These are phyloP conservation scores for Globisporangium solare DNA, from an alignment of 352 stramenopile species.

Conservation along the genomic window DNA sequence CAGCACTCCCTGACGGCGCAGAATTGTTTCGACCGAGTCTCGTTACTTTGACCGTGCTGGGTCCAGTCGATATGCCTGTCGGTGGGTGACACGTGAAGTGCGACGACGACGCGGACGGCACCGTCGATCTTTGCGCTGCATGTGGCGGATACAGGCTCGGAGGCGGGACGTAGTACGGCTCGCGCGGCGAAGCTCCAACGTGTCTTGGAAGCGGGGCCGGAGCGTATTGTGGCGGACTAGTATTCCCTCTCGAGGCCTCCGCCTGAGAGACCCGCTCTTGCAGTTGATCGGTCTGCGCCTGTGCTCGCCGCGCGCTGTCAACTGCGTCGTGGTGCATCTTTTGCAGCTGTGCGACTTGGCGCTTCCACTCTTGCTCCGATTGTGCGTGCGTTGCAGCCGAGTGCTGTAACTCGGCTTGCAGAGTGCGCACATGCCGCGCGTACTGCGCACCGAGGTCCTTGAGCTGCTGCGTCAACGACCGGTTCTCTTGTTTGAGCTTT, in stretches of 20 bases:
- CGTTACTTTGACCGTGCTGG: constrained; percentile 1
- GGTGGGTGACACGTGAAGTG: constrained; percentile 6
- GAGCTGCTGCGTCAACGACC: constrained; percentile 8
- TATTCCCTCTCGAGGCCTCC: not conserved
- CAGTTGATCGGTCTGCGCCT: constrained; percentile 2
- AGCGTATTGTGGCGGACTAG: not conserved
- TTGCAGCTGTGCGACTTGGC: not conserved
- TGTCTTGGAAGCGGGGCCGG: not conserved
- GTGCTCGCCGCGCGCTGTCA: not conserved
- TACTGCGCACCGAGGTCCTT: not conserved
- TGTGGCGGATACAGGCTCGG: not conserved
- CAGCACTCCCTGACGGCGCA: not conserved
- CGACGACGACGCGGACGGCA: not conserved
- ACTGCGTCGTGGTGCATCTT: not conserved
- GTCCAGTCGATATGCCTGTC: not conserved
- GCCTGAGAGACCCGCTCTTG: constrained; percentile 4
- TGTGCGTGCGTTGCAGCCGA: not conserved
- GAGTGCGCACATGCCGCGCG: constrained; percentile 2
- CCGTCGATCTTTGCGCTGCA: constrained; percentile 4
- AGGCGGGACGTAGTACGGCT: no score
- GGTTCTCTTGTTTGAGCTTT: constrained; percentile 1
- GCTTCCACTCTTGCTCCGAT: constrained; percentile 1
- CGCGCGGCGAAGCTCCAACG: not conserved
- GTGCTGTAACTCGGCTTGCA: constrained; percentile 8
- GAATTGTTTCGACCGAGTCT: constrained; percentile 7